Base-by-base conservation (phyloP, 179 eudicot species). In the Gypsophila paniculata region DNA sequence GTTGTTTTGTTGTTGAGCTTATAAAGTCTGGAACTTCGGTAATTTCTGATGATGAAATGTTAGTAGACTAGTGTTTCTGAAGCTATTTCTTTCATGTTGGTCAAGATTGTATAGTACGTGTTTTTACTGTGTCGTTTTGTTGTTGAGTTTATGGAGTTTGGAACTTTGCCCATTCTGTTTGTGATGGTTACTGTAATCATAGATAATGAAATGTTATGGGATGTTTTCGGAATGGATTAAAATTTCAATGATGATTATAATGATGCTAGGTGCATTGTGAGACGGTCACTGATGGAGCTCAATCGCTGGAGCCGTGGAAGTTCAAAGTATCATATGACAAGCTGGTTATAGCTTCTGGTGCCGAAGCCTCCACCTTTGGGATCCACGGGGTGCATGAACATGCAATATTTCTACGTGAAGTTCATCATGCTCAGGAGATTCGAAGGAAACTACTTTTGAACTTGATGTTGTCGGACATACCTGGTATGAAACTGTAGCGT, bases 341-440 rank as follows among this genome's bases (percentile, higher is more conserved):
- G 81, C 73, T 94, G 77, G 87, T 94, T 21, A 83, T 94, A 70
- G 99, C 97, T 4, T 81, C 89, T 63, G 97, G 99, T 73, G 90
- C 99, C 58, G 78, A 92, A 70, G 91, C 97, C 32, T 83, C 90
- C 2, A 94, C 99, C 32, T 94, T 94, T 83, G 97, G 96, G 52
- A 94, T 92, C 71, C 80, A 80, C 25, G 99, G 99, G 70, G 99
- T 93, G 44, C 69, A 75, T 23, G 96, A 94, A 65, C 90, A 94
- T 78, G 97, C 97, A 12, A 79, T 71, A 66, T 94, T 94, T 72
- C 97, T 94, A 39, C 94, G 97, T 58, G 99, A 94, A 84, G 99
- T 94, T 77, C 83, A 92, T 81, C 92, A 94, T 85, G 99, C 99
- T 62, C 99, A 94, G 72, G 96, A 94, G 76, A 94, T 94, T 74